Conservation (phyloP, 768 basidiomycete genomes). For the Podaxis sp. region DNA sequence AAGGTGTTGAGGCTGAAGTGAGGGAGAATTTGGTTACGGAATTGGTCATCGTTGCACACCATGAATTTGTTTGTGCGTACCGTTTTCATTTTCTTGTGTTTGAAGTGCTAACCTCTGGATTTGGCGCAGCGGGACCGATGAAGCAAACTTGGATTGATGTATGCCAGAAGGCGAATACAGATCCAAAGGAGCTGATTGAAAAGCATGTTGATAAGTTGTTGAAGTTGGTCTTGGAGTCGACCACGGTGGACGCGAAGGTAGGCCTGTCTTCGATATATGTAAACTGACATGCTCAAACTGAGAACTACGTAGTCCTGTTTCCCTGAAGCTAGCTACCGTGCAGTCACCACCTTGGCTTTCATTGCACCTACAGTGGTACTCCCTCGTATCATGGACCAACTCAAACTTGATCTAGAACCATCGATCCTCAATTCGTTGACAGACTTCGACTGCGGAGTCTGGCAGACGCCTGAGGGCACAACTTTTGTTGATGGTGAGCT, state of each 20-base stretch:
- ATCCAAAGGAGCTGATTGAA: slow-evolving; percentile 64
- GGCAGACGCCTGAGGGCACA: slow-evolving; percentile 82
- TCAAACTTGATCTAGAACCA: slow-evolving; percentile 65
- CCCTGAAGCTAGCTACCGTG: slow-evolving; percentile 68
- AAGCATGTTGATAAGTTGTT: slow-evolving; percentile 51
- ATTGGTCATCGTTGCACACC: slow-evolving; percentile 71
- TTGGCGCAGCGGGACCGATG: slow-evolving; percentile 40
- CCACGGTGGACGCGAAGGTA: slow-evolving; percentile 49
- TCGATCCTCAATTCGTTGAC: slow-evolving; percentile 60
- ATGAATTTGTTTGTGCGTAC: slow-evolving; percentile 59
- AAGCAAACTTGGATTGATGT: slow-evolving; percentile 81
- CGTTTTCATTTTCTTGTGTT: slow-evolving; percentile 5
- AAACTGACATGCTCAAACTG: not conserved
- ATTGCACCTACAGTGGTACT: slow-evolving; percentile 71
- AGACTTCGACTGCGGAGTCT: slow-evolving; percentile 76
- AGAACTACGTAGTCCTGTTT: slow-evolving; percentile 40
- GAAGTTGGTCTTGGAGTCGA: slow-evolving; percentile 46
- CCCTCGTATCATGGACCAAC: slow-evolving; percentile 66
- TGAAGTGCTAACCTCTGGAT: not conserved
- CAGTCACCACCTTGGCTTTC: slow-evolving; percentile 77
- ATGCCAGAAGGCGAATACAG: slow-evolving; percentile 64
- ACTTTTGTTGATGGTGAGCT: slow-evolving; percentile 74
- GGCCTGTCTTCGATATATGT: slow-evolving; percentile 5
- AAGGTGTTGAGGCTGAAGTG: slow-evolving; percentile 37
- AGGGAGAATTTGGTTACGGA: slow-evolving; percentile 52